Evolutionary conservation across 225 moss, liverwort and hornwort genomes (phyloP).

Genomic region (Pseudisothecium myosuroides): DNA sequence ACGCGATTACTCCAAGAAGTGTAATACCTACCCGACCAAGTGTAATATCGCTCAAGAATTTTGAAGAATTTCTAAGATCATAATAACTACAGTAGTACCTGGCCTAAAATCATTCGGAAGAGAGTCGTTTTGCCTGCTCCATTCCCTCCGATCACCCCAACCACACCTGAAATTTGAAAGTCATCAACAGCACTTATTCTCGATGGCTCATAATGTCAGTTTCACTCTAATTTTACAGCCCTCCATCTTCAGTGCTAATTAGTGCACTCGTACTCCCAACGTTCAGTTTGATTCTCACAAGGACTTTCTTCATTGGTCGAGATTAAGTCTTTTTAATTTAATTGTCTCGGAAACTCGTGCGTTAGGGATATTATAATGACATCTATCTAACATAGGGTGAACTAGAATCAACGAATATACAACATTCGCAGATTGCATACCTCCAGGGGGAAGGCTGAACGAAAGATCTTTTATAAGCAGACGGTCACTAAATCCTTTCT

Average conservation of each 20-base stretch:
- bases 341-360: not conserved
- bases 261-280: not conserved
- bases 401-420: not conserved
- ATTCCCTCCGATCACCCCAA: slow-evolving; percentile 92
- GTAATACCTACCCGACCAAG: not conserved
- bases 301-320: not conserved
- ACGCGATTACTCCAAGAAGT: not conserved
- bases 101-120: slow-evolving; percentile 93
- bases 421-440: slow-evolving; percentile 17
- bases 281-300: not conserved
- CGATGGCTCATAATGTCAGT: not conserved
- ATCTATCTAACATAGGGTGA: not conserved
- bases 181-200: not conserved
- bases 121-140: slow-evolving; percentile 97
- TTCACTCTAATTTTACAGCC: not conserved
- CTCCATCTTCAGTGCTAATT: not conserved
- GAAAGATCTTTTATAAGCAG: slow-evolving; percentile 69
- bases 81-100: slow-evolving; percentile 25
- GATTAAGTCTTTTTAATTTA: not conserved
- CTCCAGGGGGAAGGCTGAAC: slow-evolving; percentile 91
- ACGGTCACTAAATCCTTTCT: slow-evolving; percentile 82
- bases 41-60: not conserved
- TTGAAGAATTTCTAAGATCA: not conserved
- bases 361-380: not conserved
- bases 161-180: slow-evolving; percentile 54